Base-by-base conservation (phyloP, 2,329 filamentous ascomycete species). In the Fonsecaea pedrosoi region DNA sequence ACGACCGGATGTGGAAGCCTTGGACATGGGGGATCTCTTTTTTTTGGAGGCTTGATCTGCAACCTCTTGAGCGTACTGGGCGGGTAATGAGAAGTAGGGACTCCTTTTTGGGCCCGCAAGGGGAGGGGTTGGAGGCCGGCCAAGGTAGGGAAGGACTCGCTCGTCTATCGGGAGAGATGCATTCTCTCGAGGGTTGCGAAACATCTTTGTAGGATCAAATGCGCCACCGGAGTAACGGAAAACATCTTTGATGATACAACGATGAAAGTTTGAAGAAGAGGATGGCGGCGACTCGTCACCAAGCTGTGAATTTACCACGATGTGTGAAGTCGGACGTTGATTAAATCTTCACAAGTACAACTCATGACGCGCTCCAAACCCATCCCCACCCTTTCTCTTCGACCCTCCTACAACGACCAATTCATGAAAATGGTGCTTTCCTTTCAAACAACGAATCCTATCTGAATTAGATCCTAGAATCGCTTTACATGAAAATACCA, bases 131-230 rank as follows among this genome's bases (percentile, higher is more conserved):
- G 71, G 71, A 15, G 70, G 69, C 9, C 71, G 68, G 32, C 69
- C 71, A 9, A 58, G 60, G 25, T 65, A 69, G 18, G 68, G 70
- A 4, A 71, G 48, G 35, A 61, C 45, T 54, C 59, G 42, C 7
- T 61, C 48, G 45, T 61, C 59, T 61, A 61, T 45, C 7, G 59
- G 48, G 25, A 54, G 30, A 21, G 58, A 61, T 18, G 21, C 63
- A 15, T 71, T 68, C 25, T 70, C 65, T 59, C 70, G 67, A 67
- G 69, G 69, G 58, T 72, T 71, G 50, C 70, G 63, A 57, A 72
- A 72, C 70, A 72, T 72, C 8, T 45, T 69, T 15, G 48, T 18
- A 13, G 5, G 18, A 35, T 25, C 45, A 32, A 10, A 35, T 40
- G 48, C 48, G 34, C 70, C 71, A 6, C 58, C 10, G 37, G 18